These are phyloP conservation scores for Papiliotrema fonsecae DNA, from an alignment of 1,284 basidiomycete genomes.

Conservation along the genomic window DNA sequence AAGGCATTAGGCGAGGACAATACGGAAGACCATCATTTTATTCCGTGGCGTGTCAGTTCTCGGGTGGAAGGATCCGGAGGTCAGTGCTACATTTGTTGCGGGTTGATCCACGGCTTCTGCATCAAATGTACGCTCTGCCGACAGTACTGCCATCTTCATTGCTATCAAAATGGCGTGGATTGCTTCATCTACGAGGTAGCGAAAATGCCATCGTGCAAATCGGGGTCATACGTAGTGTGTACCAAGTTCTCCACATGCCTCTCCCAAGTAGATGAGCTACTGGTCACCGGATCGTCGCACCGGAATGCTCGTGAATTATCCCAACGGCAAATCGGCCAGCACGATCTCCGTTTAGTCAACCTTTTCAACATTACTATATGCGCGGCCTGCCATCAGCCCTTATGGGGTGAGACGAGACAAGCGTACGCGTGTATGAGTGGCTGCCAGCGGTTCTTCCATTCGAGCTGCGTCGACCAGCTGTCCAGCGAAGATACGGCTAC, in stretches of 20 bases:
- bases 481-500: conserved; percentile 46
- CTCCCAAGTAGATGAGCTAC: conserved; percentile 22
- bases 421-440: conserved; percentile 57
- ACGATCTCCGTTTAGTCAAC: conserved; percentile 51
- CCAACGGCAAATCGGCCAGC: conserved; percentile 21
- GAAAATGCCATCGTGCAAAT: conserved; percentile 8
- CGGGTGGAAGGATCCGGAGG: conserved; percentile 4
- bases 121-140: conserved; percentile 32
- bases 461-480: conserved; percentile 50
- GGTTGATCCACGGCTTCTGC: conserved; percentile 27
- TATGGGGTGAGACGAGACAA: conserved; percentile 66
- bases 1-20: conserved; percentile 28
- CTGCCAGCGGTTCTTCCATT: conserved; percentile 63
- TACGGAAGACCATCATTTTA: conserved; percentile 25
- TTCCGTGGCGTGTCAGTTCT: conserved; percentile 33
- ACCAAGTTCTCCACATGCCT: conserved; percentile 28
- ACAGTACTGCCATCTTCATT: conserved; percentile 28
- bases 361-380: conserved; percentile 68
- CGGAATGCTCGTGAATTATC: conserved; percentile 12
- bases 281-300: conserved; percentile 12
- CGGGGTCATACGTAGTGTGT: conserved; percentile 11
- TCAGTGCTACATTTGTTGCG: conserved; percentile 20
- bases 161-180: conserved; percentile 20
- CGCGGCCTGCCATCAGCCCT: conserved; percentile 59
- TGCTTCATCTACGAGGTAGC: conserved; percentile 26